A percentile compares a stretch with the other conserved stretches of the same genome.
phyloP scores from a whole-genome alignment of 257 asterid genomes.

The Solanum okadae region DNA sequence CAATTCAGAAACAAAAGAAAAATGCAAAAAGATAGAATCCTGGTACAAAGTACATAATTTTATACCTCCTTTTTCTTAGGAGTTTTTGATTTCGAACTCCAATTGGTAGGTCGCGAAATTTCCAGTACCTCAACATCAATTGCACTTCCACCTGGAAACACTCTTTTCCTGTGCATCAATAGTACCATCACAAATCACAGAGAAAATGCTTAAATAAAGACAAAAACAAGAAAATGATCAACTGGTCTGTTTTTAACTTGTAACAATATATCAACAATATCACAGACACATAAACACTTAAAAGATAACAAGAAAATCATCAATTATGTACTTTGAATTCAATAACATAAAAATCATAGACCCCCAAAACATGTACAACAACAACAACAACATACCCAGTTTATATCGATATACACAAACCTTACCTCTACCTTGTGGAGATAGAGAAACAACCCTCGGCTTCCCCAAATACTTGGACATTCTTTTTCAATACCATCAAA shows the following conservation, averaged over 20 bases:
- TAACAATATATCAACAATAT: not conserved
- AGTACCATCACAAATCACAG: not conserved
- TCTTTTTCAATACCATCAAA: not conserved
- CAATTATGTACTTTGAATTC: not conserved
- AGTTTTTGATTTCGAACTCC: conserved; percentile 21
- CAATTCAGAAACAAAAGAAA: not conserved
- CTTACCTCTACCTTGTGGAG: not conserved
- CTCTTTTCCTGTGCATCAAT: conserved; percentile 55
- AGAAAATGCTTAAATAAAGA: not conserved
- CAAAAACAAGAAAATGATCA: not conserved
- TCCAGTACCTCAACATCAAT: conserved; percentile 57
- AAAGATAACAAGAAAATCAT: not conserved
- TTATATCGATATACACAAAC: not conserved
- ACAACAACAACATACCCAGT: not conserved
- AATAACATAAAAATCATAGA: not conserved
- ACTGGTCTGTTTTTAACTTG: not conserved
- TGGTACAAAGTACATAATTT: not conserved
- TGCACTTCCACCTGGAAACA: conserved; percentile 43
- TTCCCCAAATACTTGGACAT: not conserved
- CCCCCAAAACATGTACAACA: not conserved
- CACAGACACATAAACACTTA: not conserved
- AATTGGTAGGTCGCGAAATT: conserved; percentile 32
- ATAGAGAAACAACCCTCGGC: not conserved
- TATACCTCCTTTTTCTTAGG: conserved; percentile 50
- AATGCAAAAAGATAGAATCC: not conserved